Conservation (phyloP, 2,329 filamentous ascomycete species). For the Septoria petroselini region DNA sequence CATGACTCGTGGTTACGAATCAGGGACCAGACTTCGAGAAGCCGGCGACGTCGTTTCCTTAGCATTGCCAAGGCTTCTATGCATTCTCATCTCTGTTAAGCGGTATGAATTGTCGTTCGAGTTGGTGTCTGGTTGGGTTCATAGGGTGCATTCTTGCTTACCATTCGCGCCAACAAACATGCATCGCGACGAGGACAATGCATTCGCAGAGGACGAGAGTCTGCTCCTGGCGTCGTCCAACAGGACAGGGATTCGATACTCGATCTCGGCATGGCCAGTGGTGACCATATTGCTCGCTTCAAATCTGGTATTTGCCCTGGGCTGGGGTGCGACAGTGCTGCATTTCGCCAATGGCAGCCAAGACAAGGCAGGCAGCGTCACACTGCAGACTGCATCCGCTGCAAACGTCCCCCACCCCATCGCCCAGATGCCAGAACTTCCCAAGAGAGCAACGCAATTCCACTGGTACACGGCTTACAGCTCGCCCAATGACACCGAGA, state of each 20-base stretch:
- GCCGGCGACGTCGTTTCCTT: too few relatives aligned
- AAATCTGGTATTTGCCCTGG: slow-evolving; percentile 6
- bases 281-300: neutral
- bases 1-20: neutral
- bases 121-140: too few relatives aligned
- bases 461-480: slow-evolving; percentile 22
- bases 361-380: neutral
- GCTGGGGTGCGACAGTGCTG: slow-evolving; percentile 4
- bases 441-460: slow-evolving; percentile 8
- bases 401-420: neutral
- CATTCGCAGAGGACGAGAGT: too few relatives aligned
- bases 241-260: too few relatives aligned
- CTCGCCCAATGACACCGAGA: slow-evolving; percentile 12
- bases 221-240: too few relatives aligned
- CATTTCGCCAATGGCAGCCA: neutral
- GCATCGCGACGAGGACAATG: too few relatives aligned
- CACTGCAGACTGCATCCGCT: neutral
- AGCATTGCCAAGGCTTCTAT: too few relatives aligned
- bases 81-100: too few relatives aligned
- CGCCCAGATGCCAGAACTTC: slow-evolving; percentile 4
- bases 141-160: too few relatives aligned
- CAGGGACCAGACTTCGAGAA: too few relatives aligned
- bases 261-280: neutral
- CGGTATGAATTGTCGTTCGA: too few relatives aligned
- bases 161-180: too few relatives aligned